phyloP scores from a whole-genome alignment of 768 basidiomycete genomes.

The Trametes meyenii region DNA sequence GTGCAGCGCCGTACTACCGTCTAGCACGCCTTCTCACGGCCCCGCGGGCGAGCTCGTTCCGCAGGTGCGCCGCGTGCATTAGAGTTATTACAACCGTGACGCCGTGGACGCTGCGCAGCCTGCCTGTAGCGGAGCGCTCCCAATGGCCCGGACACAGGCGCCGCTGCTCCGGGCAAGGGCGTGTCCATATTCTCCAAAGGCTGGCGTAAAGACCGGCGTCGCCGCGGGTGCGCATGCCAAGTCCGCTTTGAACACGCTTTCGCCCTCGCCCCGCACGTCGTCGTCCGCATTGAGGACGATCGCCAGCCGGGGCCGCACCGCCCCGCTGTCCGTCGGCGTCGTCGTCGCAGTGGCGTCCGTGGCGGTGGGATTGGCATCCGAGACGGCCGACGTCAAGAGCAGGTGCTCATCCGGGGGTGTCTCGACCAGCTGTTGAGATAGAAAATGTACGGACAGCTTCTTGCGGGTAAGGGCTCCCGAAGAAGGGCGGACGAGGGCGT shows the following conservation, averaged over 20 bases:
- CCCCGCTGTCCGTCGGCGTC: neutral
- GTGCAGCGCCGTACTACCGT: no score
- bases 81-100: slow-evolving; percentile 4
- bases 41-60: no score
- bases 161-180: neutral
- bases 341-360: neutral
- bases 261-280: neutral
- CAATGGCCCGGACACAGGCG: neutral
- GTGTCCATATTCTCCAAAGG: slow-evolving; percentile 8
- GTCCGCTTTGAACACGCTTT: slow-evolving; percentile 25
- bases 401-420: neutral
- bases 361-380: neutral
- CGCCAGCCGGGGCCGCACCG: neutral
- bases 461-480: slow-evolving; percentile 15
- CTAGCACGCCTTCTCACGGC: no score
- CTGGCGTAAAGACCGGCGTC: slow-evolving; percentile 19
- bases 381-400: neutral
- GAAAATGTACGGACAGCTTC: slow-evolving; percentile 31
- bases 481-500: slow-evolving; percentile 26
- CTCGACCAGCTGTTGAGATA: slow-evolving; percentile 25
- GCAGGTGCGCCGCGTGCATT: neutral
- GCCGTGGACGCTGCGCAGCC: slow-evolving; percentile 6
- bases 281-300: slow-evolving; percentile 7
- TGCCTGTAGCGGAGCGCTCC: neutral
- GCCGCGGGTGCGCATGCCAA: slow-evolving; percentile 28